These are phyloP conservation scores for Amylostereum areolatum DNA, from an alignment of 1,284 basidiomycete species.

Conservation along the genomic window DNA sequence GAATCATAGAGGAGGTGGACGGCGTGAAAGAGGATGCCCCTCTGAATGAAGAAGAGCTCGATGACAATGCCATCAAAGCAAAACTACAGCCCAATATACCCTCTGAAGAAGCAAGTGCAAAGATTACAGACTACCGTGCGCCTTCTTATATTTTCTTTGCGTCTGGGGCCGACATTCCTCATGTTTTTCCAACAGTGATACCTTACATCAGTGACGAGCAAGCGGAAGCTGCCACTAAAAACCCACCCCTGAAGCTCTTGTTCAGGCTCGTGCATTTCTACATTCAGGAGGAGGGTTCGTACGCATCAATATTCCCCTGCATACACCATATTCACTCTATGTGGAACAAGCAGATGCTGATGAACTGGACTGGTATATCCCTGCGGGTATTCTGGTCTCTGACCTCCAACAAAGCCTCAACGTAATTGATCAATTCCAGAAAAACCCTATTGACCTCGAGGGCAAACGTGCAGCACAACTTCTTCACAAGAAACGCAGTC, in stretches of 20 bases:
- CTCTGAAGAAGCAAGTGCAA: constrained; percentile 64
- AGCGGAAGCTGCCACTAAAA: constrained; percentile 69
- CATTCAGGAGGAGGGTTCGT: constrained; percentile 54
- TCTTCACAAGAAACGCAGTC: constrained; percentile 53
- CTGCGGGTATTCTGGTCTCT: constrained; percentile 54
- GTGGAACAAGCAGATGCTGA: constrained; percentile 43
- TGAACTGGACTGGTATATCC: constrained; percentile 78
- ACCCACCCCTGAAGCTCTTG: constrained; percentile 76
- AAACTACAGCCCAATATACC: constrained; percentile 37
- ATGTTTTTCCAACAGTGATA: constrained; percentile 45
- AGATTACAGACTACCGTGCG: constrained; percentile 77
- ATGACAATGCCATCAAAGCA: constrained; percentile 35
- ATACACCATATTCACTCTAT: constrained; percentile 5
- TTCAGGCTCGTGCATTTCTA: constrained; percentile 69
- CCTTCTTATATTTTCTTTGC: constrained; percentile 2
- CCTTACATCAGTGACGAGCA: constrained; percentile 69
- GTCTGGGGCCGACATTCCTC: background rate
- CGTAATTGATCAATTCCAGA: constrained; percentile 74
- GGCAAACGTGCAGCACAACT: constrained; percentile 68
- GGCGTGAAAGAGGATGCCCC: constrained; percentile 34
- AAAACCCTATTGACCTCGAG: constrained; percentile 66
- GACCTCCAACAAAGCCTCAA: constrained; percentile 59
- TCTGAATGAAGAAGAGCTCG: constrained; percentile 27
- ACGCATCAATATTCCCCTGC: background rate
- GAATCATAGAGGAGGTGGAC: constrained; percentile 70